Evolutionary conservation across 352 stramenopile genomes (phyloP), one percentile per base, ranked within the genome.

Genomic region (Globisporangium nunn): DNA sequence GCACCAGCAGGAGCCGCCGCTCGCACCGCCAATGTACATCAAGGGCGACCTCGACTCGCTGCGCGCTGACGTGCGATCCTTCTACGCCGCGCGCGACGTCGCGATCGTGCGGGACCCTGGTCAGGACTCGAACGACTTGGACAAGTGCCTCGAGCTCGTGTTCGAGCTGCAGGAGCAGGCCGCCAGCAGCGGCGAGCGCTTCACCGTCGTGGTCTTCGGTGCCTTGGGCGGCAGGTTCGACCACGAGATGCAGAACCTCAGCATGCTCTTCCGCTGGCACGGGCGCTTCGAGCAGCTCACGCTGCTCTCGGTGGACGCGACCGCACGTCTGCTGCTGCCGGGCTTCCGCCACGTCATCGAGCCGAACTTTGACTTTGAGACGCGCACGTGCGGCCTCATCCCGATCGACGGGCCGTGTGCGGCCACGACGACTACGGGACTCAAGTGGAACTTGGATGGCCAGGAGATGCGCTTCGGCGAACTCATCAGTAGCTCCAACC

Each of bases 211-310:
- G 71, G 84, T 97, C 49, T 97, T 98, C 58, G 96, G 95, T 17
- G 95, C 88, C 18, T 98, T 98, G 78, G 95, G 96, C 55, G 96
- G 95, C 2, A 87, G 96, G 50, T 98, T 99, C 57, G 96, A 99
- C 71, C 96, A 99, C 71, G 94, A 98, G 78, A 98, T 99, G 91
- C 92, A 94, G 62, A 95, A 81, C 56, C 70, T 99, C 54, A 96
- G 97, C 64, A 80, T 92, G 58, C 71, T 98, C 14, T 97, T 95
- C 67, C 67, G 83, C 15, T 98, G 92, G 87, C 70, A 71, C 28
- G 61, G 73, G 46, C 75, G 71, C 47, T 97, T 97, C 67, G 58
- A 86, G 45, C 68, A 84, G 29, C 71, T 98, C 48, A 80, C 82
- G 41, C 63, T 98, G 52, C 81, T 98, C 29, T 93, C 87, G 15